These are phyloP conservation scores for Leccinum longicurvipes DNA, from an alignment of 768 basidiomycete species.

Conservation along the genomic window DNA sequence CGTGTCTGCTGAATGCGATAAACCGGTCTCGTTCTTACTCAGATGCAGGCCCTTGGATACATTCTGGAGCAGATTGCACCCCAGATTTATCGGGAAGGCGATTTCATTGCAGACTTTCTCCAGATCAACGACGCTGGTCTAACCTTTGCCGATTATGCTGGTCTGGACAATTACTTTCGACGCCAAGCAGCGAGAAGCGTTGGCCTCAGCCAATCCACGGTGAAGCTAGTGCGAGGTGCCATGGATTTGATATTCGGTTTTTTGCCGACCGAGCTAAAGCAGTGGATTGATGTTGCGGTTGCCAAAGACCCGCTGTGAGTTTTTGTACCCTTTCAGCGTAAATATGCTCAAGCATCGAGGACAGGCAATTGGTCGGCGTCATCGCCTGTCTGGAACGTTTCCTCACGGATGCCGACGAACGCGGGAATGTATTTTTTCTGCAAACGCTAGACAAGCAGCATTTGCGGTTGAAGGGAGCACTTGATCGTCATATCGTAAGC, in stretches of 20 bases:
- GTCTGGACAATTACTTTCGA: slow-evolving; percentile 90
- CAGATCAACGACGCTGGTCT: slow-evolving; percentile 85
- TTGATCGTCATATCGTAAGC: slow-evolving; percentile 74
- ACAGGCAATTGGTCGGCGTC: slow-evolving; percentile 83
- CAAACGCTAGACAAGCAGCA: slow-evolving; percentile 81
- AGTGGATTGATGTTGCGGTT: slow-evolving; percentile 79
- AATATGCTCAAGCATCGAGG: slow-evolving; percentile 1
- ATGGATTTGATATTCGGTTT: slow-evolving; percentile 97
- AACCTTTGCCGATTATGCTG: slow-evolving; percentile 95
- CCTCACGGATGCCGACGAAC: slow-evolving; percentile 73
- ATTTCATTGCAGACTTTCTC: slow-evolving; percentile 88
- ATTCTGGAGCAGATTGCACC: slow-evolving; percentile 74
- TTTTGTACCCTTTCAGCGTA: neutral
- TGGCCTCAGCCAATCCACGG: slow-evolving; percentile 63
- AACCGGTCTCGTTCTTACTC: neutral
- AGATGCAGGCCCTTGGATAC: slow-evolving; percentile 62
- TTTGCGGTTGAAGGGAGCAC: slow-evolving; percentile 65
- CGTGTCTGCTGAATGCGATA: slow-evolving; percentile 10
- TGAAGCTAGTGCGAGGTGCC: slow-evolving; percentile 80
- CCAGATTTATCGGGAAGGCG: slow-evolving; percentile 77
- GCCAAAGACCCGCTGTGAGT: slow-evolving; percentile 71
- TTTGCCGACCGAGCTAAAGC: slow-evolving; percentile 75
- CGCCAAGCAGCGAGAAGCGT: slow-evolving; percentile 79
- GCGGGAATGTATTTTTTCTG: slow-evolving; percentile 71
- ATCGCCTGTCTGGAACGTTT: slow-evolving; percentile 76